phyloP scores from a whole-genome alignment of 2,329 filamentous ascomycete species.

The Talaromyces sp. region DNA sequence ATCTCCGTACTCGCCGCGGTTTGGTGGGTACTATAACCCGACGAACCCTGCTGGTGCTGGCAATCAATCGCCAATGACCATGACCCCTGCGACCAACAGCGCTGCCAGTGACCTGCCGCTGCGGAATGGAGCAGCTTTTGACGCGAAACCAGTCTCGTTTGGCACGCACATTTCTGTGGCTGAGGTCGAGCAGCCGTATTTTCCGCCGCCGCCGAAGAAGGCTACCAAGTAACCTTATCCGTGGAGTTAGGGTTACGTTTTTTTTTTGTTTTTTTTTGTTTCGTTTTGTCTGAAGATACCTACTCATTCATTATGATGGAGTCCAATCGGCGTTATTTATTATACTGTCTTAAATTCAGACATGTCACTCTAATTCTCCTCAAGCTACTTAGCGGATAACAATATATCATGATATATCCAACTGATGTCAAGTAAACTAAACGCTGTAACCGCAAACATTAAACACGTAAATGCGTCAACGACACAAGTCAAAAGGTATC shows the following conservation, averaged over 20 bases:
- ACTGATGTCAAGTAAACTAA: background rate
- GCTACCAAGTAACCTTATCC: conserved; percentile 14
- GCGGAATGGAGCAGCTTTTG: conserved; percentile 18
- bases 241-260: too few species aligned
- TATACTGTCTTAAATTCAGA: background rate
- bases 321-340: background rate
- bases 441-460: too few species aligned
- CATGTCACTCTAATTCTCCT: background rate
- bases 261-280: background rate
- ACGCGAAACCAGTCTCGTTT: conserved; percentile 2
- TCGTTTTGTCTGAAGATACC: background rate
- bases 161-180: conserved; percentile 5
- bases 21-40: background rate
- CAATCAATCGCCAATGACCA: background rate
- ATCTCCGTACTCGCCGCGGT: background rate
- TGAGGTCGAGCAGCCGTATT: conserved; percentile 29
- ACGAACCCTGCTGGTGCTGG: background rate
- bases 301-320: background rate
- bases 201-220: conserved; percentile 41
- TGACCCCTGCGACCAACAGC: background rate
- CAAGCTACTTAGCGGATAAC: background rate
- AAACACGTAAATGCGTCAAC: too few species aligned
- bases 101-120: conserved; percentile 31
- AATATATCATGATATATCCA: background rate
- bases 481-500: background rate